Base-by-base conservation (phyloP, 2,329 filamentous ascomycete species). In the Diaporthe humulicola region DNA sequence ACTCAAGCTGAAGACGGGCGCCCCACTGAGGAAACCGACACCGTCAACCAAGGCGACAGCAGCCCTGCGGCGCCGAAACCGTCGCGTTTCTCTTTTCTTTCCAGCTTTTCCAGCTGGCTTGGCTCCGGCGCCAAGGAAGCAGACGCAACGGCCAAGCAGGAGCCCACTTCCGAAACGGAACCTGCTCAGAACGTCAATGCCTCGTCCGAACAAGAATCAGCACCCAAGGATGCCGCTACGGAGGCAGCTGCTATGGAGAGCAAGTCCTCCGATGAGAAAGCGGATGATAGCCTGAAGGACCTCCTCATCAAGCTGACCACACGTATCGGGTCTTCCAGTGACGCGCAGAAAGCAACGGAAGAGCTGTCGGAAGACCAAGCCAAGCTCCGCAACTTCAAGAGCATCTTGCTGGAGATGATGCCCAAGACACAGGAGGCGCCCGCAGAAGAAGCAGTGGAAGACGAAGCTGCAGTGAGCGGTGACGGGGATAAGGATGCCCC, bases 301-400 rank as follows among this genome's bases (percentile, higher is more conserved):
- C 83, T 91, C 33, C 89, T 91, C 72, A 80, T 90, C 64, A 86
- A 84, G 75, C 86, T 90, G 73, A 87, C 89, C 2, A 83, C 85
- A 36, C 84, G 84, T 58, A 83, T 89, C 17, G 86, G 88, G 36
- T 82, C 85, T 33, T 52, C 74, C 12, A 15, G 60, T 73, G 70
- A 77, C 30, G 6, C 66, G 64, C 45, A 66, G 45, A 76, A 79
- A 28, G 78, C 78, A 36, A 79, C 82, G 12, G 79, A 79, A 22
- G 75, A 77, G 8, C 70, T 70, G 12, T 74, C 76, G 36, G 81
- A 85, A 73, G 79, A 80, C 36, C 81, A 71, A 38, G 75, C 82
- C 10, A 87, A 87, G 74, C 81, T 90, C 28, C 83, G 84, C 74
- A 84, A 84, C 14, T 90, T 91, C 76, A 88, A 90, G 77, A 83